Conservation (phyloP, 2,329 filamentous ascomycete genomes). For the Leptographium procerum region DNA sequence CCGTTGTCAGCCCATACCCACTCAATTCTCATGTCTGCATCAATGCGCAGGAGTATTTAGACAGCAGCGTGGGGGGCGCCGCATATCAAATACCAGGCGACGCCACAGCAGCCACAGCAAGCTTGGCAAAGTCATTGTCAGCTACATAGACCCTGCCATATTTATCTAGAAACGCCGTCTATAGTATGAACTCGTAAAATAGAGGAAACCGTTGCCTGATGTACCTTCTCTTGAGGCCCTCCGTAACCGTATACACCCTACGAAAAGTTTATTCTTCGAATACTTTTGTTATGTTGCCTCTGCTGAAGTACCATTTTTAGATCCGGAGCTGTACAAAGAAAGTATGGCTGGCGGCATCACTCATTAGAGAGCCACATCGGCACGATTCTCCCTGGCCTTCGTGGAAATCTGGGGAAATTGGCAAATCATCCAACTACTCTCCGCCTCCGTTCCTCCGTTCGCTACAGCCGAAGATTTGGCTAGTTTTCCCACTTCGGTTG, state of each 20-base stretch:
- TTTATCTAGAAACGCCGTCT: neutral
- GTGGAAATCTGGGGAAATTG: slow-evolving; percentile 1
- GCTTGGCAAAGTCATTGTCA: neutral
- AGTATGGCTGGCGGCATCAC: no score
- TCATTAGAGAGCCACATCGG: no score
- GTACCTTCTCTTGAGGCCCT: no score
- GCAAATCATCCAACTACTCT: neutral
- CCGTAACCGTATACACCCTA: no score
- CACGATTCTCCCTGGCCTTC: no score
- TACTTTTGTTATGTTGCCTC: no score
- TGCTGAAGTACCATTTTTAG: no score
- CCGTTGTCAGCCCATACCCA: neutral
- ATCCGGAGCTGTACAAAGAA: no score
- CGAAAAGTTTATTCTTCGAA: no score
- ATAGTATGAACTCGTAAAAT: no score
- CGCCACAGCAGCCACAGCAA: neutral
- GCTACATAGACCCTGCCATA: neutral
- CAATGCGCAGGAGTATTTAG: neutral
- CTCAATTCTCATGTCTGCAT: neutral
- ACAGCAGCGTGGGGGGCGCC: neutral
- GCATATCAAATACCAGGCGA: neutral
- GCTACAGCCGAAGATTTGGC: neutral
- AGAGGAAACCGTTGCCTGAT: no score
- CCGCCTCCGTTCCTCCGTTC: neutral
- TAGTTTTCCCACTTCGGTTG: neutral